Base-by-base conservation (phyloP, 1,284 basidiomycete genomes). In the Ustilago cynodontis region DNA sequence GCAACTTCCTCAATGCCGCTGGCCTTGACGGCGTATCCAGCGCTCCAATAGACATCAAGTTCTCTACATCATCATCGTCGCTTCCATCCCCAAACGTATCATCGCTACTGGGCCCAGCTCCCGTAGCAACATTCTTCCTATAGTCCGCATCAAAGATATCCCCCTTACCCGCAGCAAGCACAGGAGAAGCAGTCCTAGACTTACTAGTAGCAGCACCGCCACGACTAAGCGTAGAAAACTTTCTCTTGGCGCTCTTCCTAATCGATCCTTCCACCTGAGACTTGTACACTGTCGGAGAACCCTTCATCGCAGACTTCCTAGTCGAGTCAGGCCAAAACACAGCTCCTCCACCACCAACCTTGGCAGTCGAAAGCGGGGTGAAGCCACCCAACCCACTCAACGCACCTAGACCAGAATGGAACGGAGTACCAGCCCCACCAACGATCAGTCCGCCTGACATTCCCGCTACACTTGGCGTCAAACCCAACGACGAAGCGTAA, bases 401-500 rank as follows among this genome's bases (percentile, higher is more conserved):
- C 20, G 54, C 64, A 6, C 73, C 68, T 22, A 76, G 51, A 0
- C 73, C 68, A 10, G 66, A 66, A 33, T 72, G 65, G 63, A 77
- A 73, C 0, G 70, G 69, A 1, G 74, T 71, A 4, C 41, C 64
- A 22, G 6, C 18, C 16, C n/a, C 41, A 6, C 41, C 41, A n/a
- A 55, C 45, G 13, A 67, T 71, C 28, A 72, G 35, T 1, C 61
- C 66, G 18, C 66, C 63, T 39, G 73, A 71, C 8, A 82, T 72
- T 18, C 45, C 33, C 0, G 78, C 76, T 14, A 82, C 73, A 45
- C 71, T 79, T 20, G 80, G 80, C 3, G 80, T 82, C 29, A 82
- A 52, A 0, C 80, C 80, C 3, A 82, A 59, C 14, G 71, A 70
- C n/a, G 67, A 54, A 35, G 78, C 65, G 59, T 82, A 71, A 62